Base-by-base conservation (phyloP, 768 basidiomycete genomes). In the Pulveroboletus sp. region DNA sequence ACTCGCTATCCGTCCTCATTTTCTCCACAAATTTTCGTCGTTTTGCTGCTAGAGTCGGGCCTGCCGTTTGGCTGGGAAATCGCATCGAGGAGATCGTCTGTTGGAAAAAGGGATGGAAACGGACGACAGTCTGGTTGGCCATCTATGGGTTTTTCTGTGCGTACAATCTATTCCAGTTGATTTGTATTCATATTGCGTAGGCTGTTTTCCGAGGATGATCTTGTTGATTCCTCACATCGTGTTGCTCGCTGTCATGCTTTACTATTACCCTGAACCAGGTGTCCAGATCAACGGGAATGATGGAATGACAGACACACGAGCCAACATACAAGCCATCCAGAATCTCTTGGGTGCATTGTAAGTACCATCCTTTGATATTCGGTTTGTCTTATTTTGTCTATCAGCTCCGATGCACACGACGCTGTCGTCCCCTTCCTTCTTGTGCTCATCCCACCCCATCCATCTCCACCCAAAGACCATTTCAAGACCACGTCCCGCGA, bases 61-160 rank as follows among this genome's bases (percentile, higher is more conserved):
- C 88, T 0, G 69, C 93, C 7, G 95, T 94, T 59, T 95, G 92
- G 93, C 54, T 94, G 17, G 89, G 90, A 68, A 93, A 97, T 62
- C 70, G 93, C 1, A 61, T 90, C 13, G 93, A 95, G 64, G 93
- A 94, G 68, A 75, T 93, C 4, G 47, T 94, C 4, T 72, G 88
- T 54, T 94, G 93, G 93, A 84, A 79, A 63, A 76, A 78, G 38
- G 84, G 85, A 0, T 85, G 83, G 85, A 78, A 75, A 58, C 72
- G 79, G 36, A 94, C 93, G 1, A 62, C 70, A 34, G 75, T 80
- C 0, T 94, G 87, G 85, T 83, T 94, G 70, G 75, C 81, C 3
- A 75, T 69, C 0, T 94, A 92, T 66, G 79, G 78, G 0, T 90
- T 93, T 56, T 66, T 94, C 32, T 94, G 93, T 93, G 42, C 35